Evolutionary conservation across 306 rosid genomes (phyloP).

Genomic region (Vachellia collinsii): DNA sequence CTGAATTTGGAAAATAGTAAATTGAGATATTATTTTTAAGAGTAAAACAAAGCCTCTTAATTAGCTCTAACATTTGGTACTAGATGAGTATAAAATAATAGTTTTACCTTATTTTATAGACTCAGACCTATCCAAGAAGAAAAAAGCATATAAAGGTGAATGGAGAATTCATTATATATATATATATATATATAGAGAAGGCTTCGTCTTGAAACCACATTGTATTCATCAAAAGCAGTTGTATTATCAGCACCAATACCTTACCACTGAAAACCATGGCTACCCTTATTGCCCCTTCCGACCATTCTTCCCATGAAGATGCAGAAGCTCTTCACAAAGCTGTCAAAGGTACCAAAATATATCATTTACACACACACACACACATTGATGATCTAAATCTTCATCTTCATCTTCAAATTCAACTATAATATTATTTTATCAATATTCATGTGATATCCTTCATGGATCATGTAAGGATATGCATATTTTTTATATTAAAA

Average conservation of each 20-base stretch:
- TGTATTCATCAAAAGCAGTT: neutral
- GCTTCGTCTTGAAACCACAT: neutral
- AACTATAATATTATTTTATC: too few relatives aligned
- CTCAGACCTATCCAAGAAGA: neutral
- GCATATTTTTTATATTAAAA: too few relatives aligned
- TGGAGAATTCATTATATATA: neutral
- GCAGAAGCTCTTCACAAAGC: slow-evolving; percentile 25
- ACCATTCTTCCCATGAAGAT: slow-evolving; percentile 14
- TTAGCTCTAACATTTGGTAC: too few relatives aligned
- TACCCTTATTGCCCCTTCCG: slow-evolving; percentile 16
- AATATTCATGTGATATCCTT: too few relatives aligned
- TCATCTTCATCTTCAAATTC: too few relatives aligned
- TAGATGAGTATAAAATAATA: too few relatives aligned
- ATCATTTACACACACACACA: neutral
- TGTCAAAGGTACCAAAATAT: slow-evolving; percentile 11
- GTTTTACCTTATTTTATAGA: neutral
- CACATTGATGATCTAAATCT: neutral
- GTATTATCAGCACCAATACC: neutral
- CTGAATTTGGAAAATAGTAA: too few relatives aligned
- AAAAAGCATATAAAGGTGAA: neutral
- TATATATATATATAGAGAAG: neutral
- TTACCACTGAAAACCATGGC: slow-evolving; percentile 12
- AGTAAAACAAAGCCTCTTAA: too few relatives aligned
- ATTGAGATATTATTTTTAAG: too few relatives aligned
- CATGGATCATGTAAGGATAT: too few relatives aligned